phyloP scores from a whole-genome alignment of 2,329 filamentous ascomycete genomes.

The Xylariaceae sp. region DNA sequence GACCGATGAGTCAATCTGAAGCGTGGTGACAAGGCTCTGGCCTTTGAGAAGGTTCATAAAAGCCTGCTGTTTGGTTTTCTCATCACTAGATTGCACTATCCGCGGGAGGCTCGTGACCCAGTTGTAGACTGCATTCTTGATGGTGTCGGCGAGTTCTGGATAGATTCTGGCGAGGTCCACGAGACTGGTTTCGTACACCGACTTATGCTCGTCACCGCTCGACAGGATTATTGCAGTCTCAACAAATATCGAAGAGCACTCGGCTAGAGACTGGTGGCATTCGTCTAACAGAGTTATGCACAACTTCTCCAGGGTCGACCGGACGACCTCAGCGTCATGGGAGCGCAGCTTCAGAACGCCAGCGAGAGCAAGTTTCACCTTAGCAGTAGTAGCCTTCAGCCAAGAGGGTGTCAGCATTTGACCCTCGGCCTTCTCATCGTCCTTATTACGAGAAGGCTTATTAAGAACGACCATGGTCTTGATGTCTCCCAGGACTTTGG shows the following conservation, averaged over 20 bases:
- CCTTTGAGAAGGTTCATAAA: slow-evolving; percentile 74
- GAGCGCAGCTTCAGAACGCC: slow-evolving; percentile 71
- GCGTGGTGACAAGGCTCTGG: slow-evolving; percentile 59
- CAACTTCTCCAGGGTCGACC: slow-evolving; percentile 60
- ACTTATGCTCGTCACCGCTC: slow-evolving; percentile 41
- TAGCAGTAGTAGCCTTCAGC: slow-evolving; percentile 73
- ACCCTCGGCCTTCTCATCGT: slow-evolving; percentile 23
- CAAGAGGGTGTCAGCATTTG: slow-evolving; percentile 53
- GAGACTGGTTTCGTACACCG: slow-evolving; percentile 45
- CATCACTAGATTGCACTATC: slow-evolving; percentile 79
- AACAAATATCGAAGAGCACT: slow-evolving; percentile 66
- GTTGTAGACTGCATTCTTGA: slow-evolving; percentile 69
- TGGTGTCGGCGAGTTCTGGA: slow-evolving; percentile 53
- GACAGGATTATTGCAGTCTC: slow-evolving; percentile 76
- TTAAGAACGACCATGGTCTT: slow-evolving; percentile 44
- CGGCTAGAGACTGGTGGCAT: slow-evolving; percentile 67
- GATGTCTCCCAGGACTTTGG: slow-evolving; percentile 54
- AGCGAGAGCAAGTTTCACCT: slow-evolving; percentile 78
- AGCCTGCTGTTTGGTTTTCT: slow-evolving; percentile 66
- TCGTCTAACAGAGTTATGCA: slow-evolving; percentile 75
- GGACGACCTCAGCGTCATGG: slow-evolving; percentile 67
- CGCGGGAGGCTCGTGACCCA: slow-evolving; percentile 80
- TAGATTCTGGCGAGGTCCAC: slow-evolving; percentile 61
- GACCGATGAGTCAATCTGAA: slow-evolving; percentile 61
- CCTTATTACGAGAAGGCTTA: slow-evolving; percentile 24